Base-by-base conservation (phyloP, 176 grass and related monocot genomes). In the Oryza rufipogon region DNA sequence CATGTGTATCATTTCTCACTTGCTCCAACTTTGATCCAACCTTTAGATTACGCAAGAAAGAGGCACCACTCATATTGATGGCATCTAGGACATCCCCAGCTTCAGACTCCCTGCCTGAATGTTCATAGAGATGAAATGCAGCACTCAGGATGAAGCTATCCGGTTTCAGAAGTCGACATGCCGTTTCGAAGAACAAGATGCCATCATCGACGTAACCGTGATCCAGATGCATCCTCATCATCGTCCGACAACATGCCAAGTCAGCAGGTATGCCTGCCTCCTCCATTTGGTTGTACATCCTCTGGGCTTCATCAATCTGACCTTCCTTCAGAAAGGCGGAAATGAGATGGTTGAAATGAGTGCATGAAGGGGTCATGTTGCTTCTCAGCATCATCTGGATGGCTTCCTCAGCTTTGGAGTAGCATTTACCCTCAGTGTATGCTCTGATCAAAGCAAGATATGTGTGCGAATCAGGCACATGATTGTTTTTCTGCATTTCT, bases 271-370 rank as follows among this genome's bases (percentile, higher is more conserved):
- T 73, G 9, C 83, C 85, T 17, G 56, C 75, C 61, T 89, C 73
- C 45, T 66, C 67, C 93, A 98, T 95, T 49, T 87, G 45, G 49
- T 79, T 65, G 49, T 81, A 88, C 26, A 94, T 68, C 87, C 87
- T 90, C 76, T 73, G 77, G 15, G 93, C 91, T 33, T 95, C 89
- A 16, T 66, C 49, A 2, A 95, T 90, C 79, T 68, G 65, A 2
- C 86, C 93, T 68, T 86, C 89, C 66, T 94, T 98, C 72, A 91
- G 81, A 39, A 90, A 95, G 58, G 89, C 71, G 5, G 89, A 87
- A 66, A 98, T 86, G n/a, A 98, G 78, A 70, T 90, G 83, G 74
- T 80, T 98, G 81, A 95, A 98, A 70, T 98, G 96, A 38, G 86
- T 75, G 72, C 81, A 88, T 7, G 89, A 95, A 64, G 87, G 93